phyloP scores from a whole-genome alignment of 139 green algal genomes.

The Chlorella sorokiniana region DNA sequence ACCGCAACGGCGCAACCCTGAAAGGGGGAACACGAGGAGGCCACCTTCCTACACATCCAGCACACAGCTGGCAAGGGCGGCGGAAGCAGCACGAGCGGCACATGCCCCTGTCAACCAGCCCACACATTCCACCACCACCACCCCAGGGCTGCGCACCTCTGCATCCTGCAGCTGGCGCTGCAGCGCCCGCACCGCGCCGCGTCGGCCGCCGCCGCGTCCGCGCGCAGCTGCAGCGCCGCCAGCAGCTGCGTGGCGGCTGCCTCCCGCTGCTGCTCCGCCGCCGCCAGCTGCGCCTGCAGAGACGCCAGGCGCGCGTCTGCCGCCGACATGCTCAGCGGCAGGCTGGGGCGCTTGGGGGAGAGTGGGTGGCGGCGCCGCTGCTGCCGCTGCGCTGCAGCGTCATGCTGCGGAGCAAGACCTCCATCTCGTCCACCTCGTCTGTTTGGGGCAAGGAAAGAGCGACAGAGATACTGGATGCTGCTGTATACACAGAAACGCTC shows the following conservation, averaged over 20 bases:
- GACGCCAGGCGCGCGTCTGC: background rate
- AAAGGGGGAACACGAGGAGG: background rate
- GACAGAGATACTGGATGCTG: background rate
- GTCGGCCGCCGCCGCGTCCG: slow-evolving; percentile 47
- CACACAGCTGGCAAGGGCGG: no score
- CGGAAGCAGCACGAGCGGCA: no score
- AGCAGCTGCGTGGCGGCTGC: slow-evolving; percentile 25
- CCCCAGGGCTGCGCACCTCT: background rate
- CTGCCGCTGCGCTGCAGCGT: background rate
- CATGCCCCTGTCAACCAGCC: background rate
- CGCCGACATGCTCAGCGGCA: slow-evolving; percentile 8
- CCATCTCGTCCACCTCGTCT: slow-evolving; percentile 25
- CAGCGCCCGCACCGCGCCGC: slow-evolving; percentile 31
- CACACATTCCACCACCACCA: background rate
- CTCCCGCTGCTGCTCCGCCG: slow-evolving; percentile 29
- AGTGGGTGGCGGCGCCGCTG: background rate
- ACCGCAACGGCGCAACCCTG: background rate
- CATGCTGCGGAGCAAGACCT: slow-evolving; percentile 17
- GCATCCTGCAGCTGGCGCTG: slow-evolving; percentile 23
- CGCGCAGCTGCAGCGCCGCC: slow-evolving; percentile 51
- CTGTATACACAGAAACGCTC: no score
- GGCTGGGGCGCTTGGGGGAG: background rate
- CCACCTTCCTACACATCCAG: no score
- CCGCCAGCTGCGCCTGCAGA: slow-evolving; percentile 16
- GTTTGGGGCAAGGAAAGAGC: background rate